Evolutionary conservation across 768 basidiomycete species (phyloP), one percentile per base, ranked within the genome.

Genomic region (Boletus fagicola): DNA sequence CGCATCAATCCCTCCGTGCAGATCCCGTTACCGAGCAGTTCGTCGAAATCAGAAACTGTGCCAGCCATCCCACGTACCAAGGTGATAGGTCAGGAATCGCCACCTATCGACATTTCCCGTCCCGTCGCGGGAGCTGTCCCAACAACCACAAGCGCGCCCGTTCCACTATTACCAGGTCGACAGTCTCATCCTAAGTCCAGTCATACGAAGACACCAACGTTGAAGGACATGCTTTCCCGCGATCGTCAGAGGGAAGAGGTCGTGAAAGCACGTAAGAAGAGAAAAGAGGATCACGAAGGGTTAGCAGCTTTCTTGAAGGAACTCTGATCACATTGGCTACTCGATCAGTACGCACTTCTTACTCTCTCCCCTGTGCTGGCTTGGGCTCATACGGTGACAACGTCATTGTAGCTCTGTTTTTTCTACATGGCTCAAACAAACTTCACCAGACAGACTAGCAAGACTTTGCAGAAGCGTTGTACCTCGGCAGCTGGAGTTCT

Each of bases 221-320:
- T 92, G 42, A 86, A 84, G 67, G 79, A 83, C 43, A 79, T 92
- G 76, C 75, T 91, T 35, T 78, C 79, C 28, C 80, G 81, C 40
- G 87, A 86, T 59, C 81, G 79, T 62, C 76, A 81, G 65, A 74
- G 75, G 49, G 75, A 74, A 62, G 70, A 72, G 67, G 63, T 60
- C 55, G 58, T 28, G 48, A 60, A 65, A 69, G 53, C 58, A 3
- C 62, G 40, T 9, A 57, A 58, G 55, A 65, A 62, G 45, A 62
- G 53, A 48, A 68, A 59, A 50, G 72, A 64, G 47, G 63, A 61
- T 16, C 62, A 57, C 4, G 74, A 68, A 28, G 79, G 81, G 20
- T 72, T 89, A 33, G 80, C 84, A 4, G 79, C 80, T 33, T 88
- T 87, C 67, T 53, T 70, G 62, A 61, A 65, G 39, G 51, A 56